Evolutionary conservation across 1,284 basidiomycete genomes (phyloP).

Genomic region (Cryptococcus maquisensis): DNA sequence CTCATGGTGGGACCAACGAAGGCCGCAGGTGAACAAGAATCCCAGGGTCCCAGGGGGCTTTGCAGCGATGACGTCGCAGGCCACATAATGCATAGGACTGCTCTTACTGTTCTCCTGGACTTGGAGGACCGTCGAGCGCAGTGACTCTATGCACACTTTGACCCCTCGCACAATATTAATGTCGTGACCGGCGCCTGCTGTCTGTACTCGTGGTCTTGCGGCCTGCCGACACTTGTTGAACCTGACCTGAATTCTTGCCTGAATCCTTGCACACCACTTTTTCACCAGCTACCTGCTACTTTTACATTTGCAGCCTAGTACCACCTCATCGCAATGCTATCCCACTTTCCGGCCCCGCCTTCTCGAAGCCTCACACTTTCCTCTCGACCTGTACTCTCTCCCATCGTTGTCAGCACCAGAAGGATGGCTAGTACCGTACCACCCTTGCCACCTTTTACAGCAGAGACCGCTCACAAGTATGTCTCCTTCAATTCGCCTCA

Average conservation of each 20-base stretch:
- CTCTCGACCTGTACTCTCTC: background rate
- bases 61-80: background rate
- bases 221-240: background rate
- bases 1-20: background rate
- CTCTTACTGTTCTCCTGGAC: background rate
- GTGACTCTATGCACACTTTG: background rate
- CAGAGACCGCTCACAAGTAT: slow-evolving; percentile 22
- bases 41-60: no score
- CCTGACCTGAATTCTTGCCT: no score
- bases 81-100: background rate
- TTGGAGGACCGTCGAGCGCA: background rate
- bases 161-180: no score
- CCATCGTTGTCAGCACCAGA: background rate
- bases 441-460: slow-evolving; percentile 25
- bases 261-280: no score
- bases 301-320: background rate
- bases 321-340: background rate
- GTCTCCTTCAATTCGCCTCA: background rate
- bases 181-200: no score
- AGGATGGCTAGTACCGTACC: slow-evolving; percentile 2
- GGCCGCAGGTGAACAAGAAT: background rate
- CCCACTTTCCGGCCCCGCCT: background rate
- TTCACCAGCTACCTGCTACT: no score
- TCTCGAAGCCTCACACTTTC: background rate
- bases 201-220: no score